Evolutionary conservation across 345 rosid species (phyloP), one percentile per base, ranked within the genome.

Genomic region (Pistacia integerrima): DNA sequence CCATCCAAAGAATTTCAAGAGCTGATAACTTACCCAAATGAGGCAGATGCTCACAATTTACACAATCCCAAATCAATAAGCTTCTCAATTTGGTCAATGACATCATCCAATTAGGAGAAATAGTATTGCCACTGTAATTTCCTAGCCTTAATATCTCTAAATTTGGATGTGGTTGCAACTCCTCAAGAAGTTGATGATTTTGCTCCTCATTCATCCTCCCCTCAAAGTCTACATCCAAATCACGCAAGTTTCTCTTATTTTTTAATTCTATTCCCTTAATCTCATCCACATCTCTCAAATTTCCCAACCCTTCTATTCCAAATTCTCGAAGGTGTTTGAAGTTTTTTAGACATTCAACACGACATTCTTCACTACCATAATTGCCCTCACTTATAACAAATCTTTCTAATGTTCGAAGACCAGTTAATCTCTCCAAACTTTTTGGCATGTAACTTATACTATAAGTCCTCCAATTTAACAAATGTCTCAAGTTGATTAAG

Each of bases 131-230:
- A 14, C 36, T 11, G 16, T 75, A 74, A n/a, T 13, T 0, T 1
- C 2, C 2, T 46, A 79, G 46, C 17, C 22, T 16, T 64, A 79
- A 74, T 44, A 4, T n/a, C 61, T 80, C 60, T 11, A 80, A 17
- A 52, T 60, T 25, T 66, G 70, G 74, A 67, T 70, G 77, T 18
- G 77, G 83, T 61, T 66, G 64, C 14, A 60, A 30, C 8, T 51
- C 77, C 65, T 76, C 70, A 7, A 72, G 64, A 14, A 76, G 69
- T 9, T 20, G 57, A 28, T 66, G 73, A 64, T 30, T 30, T 30
- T 70, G 46, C 18, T 25, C 30, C 61, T 11, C 41, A 44, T 67
- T 22, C 33, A 4, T 1, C 8, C 4, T 6, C 22, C 4, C 17
- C 8, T 13, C 17, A 20, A 76, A 76, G 16, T 5, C 36, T 7